A percentile compares a stretch with the other conserved stretches of the same genome.
Conservation (phyloP, 352 stramenopile genomes). For the Pythium phragmiticola region DNA sequence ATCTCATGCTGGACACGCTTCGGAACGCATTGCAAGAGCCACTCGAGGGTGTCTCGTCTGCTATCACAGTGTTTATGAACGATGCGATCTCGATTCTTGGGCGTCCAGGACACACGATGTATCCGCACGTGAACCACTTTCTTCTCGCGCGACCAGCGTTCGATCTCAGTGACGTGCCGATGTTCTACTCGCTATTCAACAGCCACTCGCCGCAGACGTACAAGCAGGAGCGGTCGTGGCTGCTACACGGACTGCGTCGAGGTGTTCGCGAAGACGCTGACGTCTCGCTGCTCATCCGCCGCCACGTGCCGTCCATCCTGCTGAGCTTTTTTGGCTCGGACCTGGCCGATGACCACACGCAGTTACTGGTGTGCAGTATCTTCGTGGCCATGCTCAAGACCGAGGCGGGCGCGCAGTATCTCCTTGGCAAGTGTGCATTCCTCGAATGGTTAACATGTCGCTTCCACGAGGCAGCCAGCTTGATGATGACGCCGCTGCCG, state of each 20-base stretch:
- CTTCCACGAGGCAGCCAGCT: constrained; percentile 31
- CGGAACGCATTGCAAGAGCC: constrained; percentile 54
- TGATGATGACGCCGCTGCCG: background rate
- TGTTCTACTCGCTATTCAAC: constrained; percentile 90
- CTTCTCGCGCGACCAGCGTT: constrained; percentile 74
- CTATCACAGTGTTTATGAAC: constrained; percentile 85
- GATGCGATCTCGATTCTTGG: constrained; percentile 68
- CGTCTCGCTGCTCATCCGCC: constrained; percentile 65
- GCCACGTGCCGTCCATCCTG: constrained; percentile 79
- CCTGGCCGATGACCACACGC: constrained; percentile 75
- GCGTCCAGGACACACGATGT: constrained; percentile 70
- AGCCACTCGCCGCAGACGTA: constrained; percentile 65
- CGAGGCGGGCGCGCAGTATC: constrained; percentile 39
- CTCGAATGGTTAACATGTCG: constrained; percentile 59
- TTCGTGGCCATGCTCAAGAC: constrained; percentile 49
- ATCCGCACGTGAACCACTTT: constrained; percentile 83
- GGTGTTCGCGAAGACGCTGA: constrained; percentile 67
- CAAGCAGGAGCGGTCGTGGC: constrained; percentile 82
- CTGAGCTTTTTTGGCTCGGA: constrained; percentile 81
- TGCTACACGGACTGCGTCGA: constrained; percentile 73
- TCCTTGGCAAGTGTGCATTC: constrained; percentile 64
- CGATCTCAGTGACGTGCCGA: constrained; percentile 79
- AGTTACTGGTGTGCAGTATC: constrained; percentile 67
- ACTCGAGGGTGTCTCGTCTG: constrained; percentile 59
- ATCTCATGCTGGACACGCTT: constrained; percentile 79